Evolutionary conservation across 148 eudicot species (phyloP).

Genomic region (Dysphania ambrosioides): DNA sequence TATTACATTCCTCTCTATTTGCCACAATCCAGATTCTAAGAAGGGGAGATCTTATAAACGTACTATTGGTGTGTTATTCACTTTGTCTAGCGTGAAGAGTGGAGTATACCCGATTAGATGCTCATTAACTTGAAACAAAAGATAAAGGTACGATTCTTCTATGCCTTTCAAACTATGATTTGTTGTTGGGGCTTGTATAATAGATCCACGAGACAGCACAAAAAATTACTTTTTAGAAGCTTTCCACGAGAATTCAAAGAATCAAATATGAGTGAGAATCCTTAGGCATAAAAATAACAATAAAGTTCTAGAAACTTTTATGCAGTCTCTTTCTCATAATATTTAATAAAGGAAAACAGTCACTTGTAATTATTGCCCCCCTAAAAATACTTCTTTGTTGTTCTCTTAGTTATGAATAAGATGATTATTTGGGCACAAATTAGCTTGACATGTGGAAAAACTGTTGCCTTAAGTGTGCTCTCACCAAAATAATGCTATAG

Average conservation of each 20-base stretch:
- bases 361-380: no score
- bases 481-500: not conserved
- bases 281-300: no score
- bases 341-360: no score
- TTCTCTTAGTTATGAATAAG: no score
- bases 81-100: slow-evolving; percentile 72
- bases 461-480: not conserved
- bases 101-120: slow-evolving; percentile 81
- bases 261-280: not conserved
- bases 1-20: not conserved
- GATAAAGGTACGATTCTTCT: slow-evolving; percentile 37
- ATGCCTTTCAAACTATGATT: not conserved
- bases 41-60: slow-evolving; percentile 1
- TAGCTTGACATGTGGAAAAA: not conserved
- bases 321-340: no score
- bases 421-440: not conserved
- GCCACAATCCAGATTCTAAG: not conserved
- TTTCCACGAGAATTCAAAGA: not conserved
- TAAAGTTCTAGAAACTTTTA: no score
- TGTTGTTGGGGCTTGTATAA: not conserved
- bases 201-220: not conserved
- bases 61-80: slow-evolving; percentile 1
- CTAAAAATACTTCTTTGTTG: no score
- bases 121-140: slow-evolving; percentile 68
- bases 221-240: not conserved